Evolutionary conservation across 179 eudicot species (phyloP).

Genomic region (Spinacia oleracea): DNA sequence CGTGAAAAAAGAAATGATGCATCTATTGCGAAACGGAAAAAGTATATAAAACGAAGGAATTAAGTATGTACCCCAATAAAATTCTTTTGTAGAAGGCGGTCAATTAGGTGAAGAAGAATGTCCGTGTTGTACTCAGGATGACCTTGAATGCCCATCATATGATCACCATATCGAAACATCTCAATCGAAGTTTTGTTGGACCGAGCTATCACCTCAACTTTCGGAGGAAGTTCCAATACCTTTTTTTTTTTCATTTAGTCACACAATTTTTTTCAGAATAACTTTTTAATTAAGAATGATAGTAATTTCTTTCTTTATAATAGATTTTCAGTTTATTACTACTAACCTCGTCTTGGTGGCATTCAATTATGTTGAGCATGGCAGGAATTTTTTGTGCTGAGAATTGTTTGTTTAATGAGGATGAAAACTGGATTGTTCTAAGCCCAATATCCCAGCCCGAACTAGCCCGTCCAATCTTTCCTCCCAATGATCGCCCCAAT

Average conservation of each 20-base stretch:
- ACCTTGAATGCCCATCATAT: conserved; percentile 92
- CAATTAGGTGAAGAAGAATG: conserved; percentile 71
- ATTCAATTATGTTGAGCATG: conserved; percentile 61
- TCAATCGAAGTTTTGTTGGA: conserved; percentile 74
- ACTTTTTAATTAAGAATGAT: background rate
- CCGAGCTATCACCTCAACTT: conserved; percentile 75
- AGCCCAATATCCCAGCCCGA: conserved; percentile 94
- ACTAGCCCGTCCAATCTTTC: conserved; percentile 52
- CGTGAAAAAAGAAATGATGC: too few species aligned
- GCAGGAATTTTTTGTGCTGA: conserved; percentile 58
- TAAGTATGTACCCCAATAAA: conserved; percentile 46
- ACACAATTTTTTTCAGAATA: background rate
- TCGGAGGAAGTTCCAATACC: conserved; percentile 71
- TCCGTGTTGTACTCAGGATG: conserved; percentile 92
- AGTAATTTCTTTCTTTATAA: background rate
- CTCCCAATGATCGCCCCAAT: conserved; percentile 77
- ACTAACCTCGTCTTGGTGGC: conserved; percentile 81
- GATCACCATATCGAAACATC: conserved; percentile 75
- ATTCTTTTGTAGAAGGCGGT: conserved; percentile 56
- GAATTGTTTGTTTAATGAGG: conserved; percentile 43
- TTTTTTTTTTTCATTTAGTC: conserved; percentile 8
- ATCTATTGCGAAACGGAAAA: too few species aligned
- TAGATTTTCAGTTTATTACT: background rate
- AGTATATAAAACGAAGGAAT: background rate
- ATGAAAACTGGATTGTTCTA: conserved; percentile 46